Evolutionary conservation across 2,329 filamentous ascomycete species (phyloP).

Genomic region (Pseudonectria foliicola): DNA sequence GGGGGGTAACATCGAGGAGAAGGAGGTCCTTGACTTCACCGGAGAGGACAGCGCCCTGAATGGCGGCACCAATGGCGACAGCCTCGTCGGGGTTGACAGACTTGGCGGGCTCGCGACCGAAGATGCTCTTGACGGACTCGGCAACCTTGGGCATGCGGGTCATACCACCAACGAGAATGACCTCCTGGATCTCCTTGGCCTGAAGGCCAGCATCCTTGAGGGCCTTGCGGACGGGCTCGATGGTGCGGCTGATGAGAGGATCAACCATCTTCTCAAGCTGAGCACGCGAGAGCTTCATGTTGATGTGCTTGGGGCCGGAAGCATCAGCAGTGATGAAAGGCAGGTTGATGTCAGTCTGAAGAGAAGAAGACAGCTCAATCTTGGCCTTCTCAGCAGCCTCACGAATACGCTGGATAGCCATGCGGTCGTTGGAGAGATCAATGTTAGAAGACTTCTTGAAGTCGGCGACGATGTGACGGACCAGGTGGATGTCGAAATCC

Average conservation of each 20-base stretch:
- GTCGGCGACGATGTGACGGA: slow-evolving; percentile 85
- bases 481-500: slow-evolving; percentile 92
- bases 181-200: slow-evolving; percentile 92
- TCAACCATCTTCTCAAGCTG: slow-evolving; percentile 93
- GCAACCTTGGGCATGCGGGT: slow-evolving; percentile 98
- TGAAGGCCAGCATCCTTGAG: slow-evolving; percentile 90
- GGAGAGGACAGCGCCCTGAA: slow-evolving; percentile 93
- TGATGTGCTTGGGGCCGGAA: slow-evolving; percentile 96
- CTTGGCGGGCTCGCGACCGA: slow-evolving; percentile 93
- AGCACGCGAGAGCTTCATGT: slow-evolving; percentile 83
- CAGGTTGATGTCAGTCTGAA: slow-evolving; percentile 96
- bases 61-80: slow-evolving; percentile 93
- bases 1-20: slow-evolving; percentile 88
- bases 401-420: slow-evolving; percentile 98
- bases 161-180: slow-evolving; percentile 98
- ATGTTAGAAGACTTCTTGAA: slow-evolving; percentile 96
- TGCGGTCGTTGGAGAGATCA: slow-evolving; percentile 85
- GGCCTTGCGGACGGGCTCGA: slow-evolving; percentile 92
- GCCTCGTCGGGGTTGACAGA: slow-evolving; percentile 98
- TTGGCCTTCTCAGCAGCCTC: slow-evolving; percentile 99
- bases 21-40: slow-evolving; percentile 96
- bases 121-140: slow-evolving; percentile 94
- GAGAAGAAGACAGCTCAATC: slow-evolving; percentile 93
- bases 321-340: slow-evolving; percentile 97
- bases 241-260: slow-evolving; percentile 75